Evolutionary conservation across 768 basidiomycete species (phyloP).

Genomic region (Lactarius psammicola): DNA sequence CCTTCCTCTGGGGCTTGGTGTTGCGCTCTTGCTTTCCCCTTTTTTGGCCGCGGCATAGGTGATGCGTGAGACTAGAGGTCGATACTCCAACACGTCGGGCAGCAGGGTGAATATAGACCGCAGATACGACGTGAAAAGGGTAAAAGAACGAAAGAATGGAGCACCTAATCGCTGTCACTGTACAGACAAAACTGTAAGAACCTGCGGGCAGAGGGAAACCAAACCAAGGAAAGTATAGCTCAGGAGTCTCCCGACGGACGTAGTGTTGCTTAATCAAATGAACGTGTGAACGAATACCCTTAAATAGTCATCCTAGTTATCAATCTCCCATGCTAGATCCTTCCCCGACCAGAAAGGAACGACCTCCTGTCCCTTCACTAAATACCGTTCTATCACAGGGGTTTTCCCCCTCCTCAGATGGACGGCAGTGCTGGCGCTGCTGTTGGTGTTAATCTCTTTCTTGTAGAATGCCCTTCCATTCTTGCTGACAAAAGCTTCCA

Average conservation of each 20-base stretch:
- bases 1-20: slow-evolving; percentile 15
- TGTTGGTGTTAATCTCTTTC: slow-evolving; percentile 33
- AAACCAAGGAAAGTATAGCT: slow-evolving; percentile 15
- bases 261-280: slow-evolving; percentile 6
- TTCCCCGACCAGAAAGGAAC: slow-evolving; percentile 90
- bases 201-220: not conserved
- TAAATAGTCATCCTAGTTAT: slow-evolving; percentile 7
- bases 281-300: slow-evolving; percentile 23
- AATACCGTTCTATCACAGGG: slow-evolving; percentile 50
- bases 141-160: not conserved
- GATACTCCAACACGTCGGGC: slow-evolving; percentile 3
- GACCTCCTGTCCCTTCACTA: slow-evolving; percentile 49
- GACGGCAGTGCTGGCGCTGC: slow-evolving; percentile 37
- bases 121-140: not conserved
- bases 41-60: slow-evolving; percentile 23
- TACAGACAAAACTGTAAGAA: not conserved
- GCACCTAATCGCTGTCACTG: not conserved
- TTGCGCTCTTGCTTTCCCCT: slow-evolving; percentile 25
- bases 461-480: slow-evolving; percentile 83
- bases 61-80: not conserved
- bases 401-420: slow-evolving; percentile 43
- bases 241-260: not conserved
- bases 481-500: slow-evolving; percentile 75
- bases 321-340: slow-evolving; percentile 64
- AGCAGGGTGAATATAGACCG: not conserved